These are phyloP conservation scores for Rhizopus delemar DNA, from an alignment of 371 early-diverging fungal species.

Conservation along the genomic window DNA sequence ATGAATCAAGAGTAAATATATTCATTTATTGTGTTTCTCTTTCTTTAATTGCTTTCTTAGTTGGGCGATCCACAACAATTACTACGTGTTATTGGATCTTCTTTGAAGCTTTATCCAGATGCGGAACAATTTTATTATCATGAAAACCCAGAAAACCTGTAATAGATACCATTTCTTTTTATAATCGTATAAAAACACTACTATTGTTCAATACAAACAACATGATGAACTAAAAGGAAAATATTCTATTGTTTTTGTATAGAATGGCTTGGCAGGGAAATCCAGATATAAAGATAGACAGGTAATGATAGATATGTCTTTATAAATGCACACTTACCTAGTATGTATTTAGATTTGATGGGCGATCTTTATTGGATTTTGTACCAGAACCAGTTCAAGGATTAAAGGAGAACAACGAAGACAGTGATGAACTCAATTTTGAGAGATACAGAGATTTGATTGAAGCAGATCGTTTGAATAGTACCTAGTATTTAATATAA, in stretches of 20 bases:
- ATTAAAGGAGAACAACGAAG: slow-evolving; percentile 41
- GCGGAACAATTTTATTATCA: slow-evolving; percentile 58
- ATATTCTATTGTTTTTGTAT: slow-evolving; percentile 3
- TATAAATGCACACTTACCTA: too few species aligned
- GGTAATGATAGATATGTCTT: slow-evolving; percentile 22
- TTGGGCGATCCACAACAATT: slow-evolving; percentile 62
- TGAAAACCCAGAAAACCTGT: slow-evolving; percentile 55
- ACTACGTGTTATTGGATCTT: slow-evolving; percentile 56
- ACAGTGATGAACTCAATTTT: slow-evolving; percentile 53
- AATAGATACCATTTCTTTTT: slow-evolving; percentile 12
- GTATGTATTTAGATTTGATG: slow-evolving; percentile 50
- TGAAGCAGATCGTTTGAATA: slow-evolving; percentile 53
- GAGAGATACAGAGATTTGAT: slow-evolving; percentile 61
- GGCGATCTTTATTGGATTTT: slow-evolving; percentile 56
- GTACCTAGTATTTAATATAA: slow-evolving; percentile 24
- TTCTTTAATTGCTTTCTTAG: slow-evolving; percentile 23
- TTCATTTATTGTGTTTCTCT: not conserved
- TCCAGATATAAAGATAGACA: slow-evolving; percentile 49
- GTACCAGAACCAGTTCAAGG: slow-evolving; percentile 35
- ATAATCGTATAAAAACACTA: not conserved
- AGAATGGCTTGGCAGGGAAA: slow-evolving; percentile 60
- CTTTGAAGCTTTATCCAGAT: slow-evolving; percentile 50
- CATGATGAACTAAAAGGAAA: not conserved
- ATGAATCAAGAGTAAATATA: slow-evolving; percentile 56
- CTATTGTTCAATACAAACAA: not conserved